Evolutionary conservation across 2,329 filamentous ascomycete species (phyloP).

Genomic region (Trichoderma sp.): DNA sequence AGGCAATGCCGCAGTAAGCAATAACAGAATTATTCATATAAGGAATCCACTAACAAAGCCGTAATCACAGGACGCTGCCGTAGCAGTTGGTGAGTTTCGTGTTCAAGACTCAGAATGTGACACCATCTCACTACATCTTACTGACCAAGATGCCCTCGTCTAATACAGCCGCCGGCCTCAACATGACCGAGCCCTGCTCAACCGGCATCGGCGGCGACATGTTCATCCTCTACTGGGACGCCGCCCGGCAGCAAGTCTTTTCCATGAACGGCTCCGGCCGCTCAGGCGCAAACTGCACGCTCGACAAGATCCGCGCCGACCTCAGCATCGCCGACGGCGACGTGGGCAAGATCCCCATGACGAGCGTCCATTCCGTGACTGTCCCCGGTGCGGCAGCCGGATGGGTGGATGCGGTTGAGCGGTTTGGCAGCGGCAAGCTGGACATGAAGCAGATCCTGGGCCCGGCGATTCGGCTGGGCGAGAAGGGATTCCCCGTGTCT

Average conservation of each 20-base stretch:
- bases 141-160: not conserved
- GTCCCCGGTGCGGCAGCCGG: slow-evolving; percentile 89
- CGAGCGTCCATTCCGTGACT: slow-evolving; percentile 78
- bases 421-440: slow-evolving; percentile 86
- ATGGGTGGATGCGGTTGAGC: slow-evolving; percentile 86
- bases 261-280: slow-evolving; percentile 94
- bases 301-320: slow-evolving; percentile 69
- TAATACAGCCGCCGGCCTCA: slow-evolving; percentile 75
- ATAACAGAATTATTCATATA: not conserved
- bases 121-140: too few relatives aligned
- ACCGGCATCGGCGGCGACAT: slow-evolving; percentile 97
- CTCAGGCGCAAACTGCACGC: slow-evolving; percentile 66
- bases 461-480: slow-evolving; percentile 82
- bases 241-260: slow-evolving; percentile 75
- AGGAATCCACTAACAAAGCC: not conserved
- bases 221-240: slow-evolving; percentile 93
- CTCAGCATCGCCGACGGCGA: slow-evolving; percentile 64
- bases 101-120: too few relatives aligned
- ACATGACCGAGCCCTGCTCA: slow-evolving; percentile 88
- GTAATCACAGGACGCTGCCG: slow-evolving; percentile 76
- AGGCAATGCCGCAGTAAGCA: slow-evolving; percentile 84
- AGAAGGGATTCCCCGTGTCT: slow-evolving; percentile 86
- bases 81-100: slow-evolving; percentile 68
- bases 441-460: slow-evolving; percentile 73
- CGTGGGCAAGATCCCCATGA: slow-evolving; percentile 66